Base-by-base conservation (phyloP, 2,329 filamentous ascomycete genomes). In the Ophiocordyceps unilateralis region DNA sequence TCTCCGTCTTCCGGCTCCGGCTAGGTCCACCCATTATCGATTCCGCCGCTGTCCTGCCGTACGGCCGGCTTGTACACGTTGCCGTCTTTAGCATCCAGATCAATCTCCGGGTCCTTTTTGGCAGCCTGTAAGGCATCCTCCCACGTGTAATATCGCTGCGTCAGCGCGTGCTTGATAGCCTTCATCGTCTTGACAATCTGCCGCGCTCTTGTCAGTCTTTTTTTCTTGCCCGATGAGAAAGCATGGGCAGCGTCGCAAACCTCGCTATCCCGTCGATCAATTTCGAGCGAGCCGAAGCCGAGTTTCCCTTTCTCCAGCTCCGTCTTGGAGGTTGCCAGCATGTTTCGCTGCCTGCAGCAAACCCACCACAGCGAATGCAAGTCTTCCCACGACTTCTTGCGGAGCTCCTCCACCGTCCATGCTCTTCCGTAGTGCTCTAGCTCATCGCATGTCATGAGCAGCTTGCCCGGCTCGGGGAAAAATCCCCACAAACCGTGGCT, bases 331-430 rank as follows among this genome's bases (percentile, higher is more conserved):
- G 93, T 96, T n/a, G 77, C 71, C 52, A 96, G 76, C 51, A 84
- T 76, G 64, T 98, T 98, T 54, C 83, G 72, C 66, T 98, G 91
- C 65, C 84, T 87, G 46, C 82, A 74, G 59, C 91, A 96, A 44
- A 87, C 75, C 86, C 88, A 98, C 87, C 89, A 98, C 55, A 98
- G 70, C 47, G 71, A 69, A 62, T 96, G 88, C 53, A 98, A 65
- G 60, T 96, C 88, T 47, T 94, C 85, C 84, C 87, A 98, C 48
- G 81, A 86, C 66, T 95, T 95, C 48, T 74, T 70, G 48, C 88
- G 75, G 55, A 98, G 69, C 66, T 98, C 91, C 63, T 85, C 76
- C 8, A 83, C 78, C 11, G 73, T 78, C 91, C 91, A 98, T 23
- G 77, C 68, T 43, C 91, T 76, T 15, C 91, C 91, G 60, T 91